Conservation (phyloP, 1,284 basidiomycete genomes). For the Microbotryum saponariae region DNA sequence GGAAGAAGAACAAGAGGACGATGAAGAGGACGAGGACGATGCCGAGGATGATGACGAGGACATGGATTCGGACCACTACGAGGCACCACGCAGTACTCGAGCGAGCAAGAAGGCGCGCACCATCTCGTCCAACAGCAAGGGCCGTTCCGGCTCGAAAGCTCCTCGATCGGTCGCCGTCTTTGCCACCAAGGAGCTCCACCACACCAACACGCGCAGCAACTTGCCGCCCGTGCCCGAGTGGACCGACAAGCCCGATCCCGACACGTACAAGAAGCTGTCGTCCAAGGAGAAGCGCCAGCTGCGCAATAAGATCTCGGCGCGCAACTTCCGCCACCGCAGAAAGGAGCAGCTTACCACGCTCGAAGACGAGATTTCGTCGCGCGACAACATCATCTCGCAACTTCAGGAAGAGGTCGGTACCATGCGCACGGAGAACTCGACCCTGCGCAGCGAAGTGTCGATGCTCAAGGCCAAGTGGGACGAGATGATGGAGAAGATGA, state of each 20-base stretch:
- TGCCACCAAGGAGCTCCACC: constrained; percentile 25
- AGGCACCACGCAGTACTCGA: not conserved
- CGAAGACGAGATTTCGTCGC: constrained; percentile 85
- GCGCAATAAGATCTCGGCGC: constrained; percentile 90
- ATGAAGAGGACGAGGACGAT: constrained; percentile 9
- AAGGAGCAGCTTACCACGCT: constrained; percentile 56
- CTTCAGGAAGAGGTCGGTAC: constrained; percentile 60
- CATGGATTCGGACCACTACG: not conserved
- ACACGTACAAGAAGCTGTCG: constrained; percentile 91
- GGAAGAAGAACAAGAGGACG: not conserved
- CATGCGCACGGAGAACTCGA: constrained; percentile 58
- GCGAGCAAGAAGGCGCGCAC: constrained; percentile 3
- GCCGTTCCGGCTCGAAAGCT: not conserved
- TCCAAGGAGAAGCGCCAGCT: constrained; percentile 95
- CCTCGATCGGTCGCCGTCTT: constrained; percentile 15
- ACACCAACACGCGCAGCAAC: constrained; percentile 12
- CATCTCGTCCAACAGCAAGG: constrained; percentile 10
- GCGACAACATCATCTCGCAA: constrained; percentile 80
- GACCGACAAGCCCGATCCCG: constrained; percentile 57
- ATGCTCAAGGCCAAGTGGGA: constrained; percentile 59
- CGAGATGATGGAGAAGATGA: constrained; percentile 40
- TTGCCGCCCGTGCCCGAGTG: constrained; percentile 35
- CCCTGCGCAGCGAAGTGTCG: constrained; percentile 73
- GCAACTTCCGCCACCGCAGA: constrained; percentile 86
- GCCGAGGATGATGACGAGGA: not conserved